Base-by-base conservation (phyloP, 1,284 basidiomycete genomes). In the Filobasidium uniguttulatum region DNA sequence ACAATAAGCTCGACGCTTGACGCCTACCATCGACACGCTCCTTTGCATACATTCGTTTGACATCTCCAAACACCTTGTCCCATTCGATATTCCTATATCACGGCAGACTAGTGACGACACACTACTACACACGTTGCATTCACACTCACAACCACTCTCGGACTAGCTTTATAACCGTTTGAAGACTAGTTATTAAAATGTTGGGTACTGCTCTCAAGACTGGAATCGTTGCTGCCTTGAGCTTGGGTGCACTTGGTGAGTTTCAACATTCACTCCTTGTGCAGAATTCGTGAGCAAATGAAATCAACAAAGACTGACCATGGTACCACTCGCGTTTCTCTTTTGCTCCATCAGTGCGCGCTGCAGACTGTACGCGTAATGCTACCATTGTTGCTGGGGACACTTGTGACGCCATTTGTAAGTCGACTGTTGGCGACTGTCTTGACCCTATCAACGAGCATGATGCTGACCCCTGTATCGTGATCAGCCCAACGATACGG, bases 401-500 rank as follows among this genome's bases (percentile, higher is more conserved):
- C 58, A 68, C 67, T 34, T 71, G 69, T 54, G 68, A 71, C 56
- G 56, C 53, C 14, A 68, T 71, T 60, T 70, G 67, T 69, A 49
- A 60, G 69, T 65, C 2, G 19, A 19, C n/a, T 34, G 33, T n/a
- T 46, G 15, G 14, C 50, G 19, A 25, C 28, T 19, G 26, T 34
- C 14, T 3, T n/a, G n/a, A 9, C 31, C 31, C n/a, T n/a, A n/a
- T n/a, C n/a, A 33, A 33, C 31, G 9, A 9, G 15, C 29, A 28
- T 22, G 10, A 20, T 20, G 28, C 37, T 19, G 51, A 17, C 36
- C 12, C 25, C 17, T 34, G 47, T 5, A 25, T 45, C 33, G 22
- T 29, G 26, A 38, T 7, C 55, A 70, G 69, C 69, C 40, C 56
- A 57, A 52, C 56, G 61, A 54, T 66, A 67, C 60, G 62, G 62